These are phyloP conservation scores for Tricholoma hemisulphureum DNA, from an alignment of 768 basidiomycete species.

Conservation along the genomic window DNA sequence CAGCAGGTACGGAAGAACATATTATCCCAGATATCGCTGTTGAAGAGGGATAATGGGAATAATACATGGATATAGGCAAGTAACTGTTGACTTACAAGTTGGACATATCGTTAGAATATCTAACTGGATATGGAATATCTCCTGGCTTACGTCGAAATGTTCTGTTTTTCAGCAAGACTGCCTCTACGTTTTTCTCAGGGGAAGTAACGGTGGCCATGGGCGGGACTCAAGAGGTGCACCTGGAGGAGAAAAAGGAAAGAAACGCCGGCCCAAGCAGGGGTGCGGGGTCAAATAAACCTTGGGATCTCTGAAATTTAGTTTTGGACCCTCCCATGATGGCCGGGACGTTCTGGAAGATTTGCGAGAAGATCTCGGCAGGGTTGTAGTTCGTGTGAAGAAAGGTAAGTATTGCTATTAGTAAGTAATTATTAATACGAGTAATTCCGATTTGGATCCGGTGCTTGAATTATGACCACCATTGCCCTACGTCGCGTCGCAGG, in stretches of 20 bases:
- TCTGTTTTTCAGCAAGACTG: constrained; percentile 39
- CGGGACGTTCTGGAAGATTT: constrained; percentile 12
- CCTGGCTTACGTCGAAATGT: constrained; percentile 45
- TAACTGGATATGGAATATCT: constrained; percentile 55
- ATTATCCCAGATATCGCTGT: constrained; percentile 70
- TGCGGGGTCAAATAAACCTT: constrained; percentile 11
- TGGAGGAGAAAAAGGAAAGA: constrained; percentile 13
- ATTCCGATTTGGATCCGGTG: not conserved
- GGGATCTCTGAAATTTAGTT: constrained; percentile 20
- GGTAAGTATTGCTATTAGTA: not conserved
- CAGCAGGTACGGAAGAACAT: constrained; percentile 57
- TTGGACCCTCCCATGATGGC: constrained; percentile 26
- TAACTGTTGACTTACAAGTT: constrained; percentile 48
- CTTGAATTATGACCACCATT: constrained; percentile 35
- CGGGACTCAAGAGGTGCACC: constrained; percentile 2
- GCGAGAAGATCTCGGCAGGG: constrained; percentile 13
- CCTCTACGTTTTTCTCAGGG: constrained; percentile 46
- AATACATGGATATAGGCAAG: not conserved
- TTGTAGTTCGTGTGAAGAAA: constrained; percentile 15
- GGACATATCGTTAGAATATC: constrained; percentile 46
- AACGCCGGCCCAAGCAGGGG: constrained; percentile 5
- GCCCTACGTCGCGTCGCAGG: constrained; percentile 39
- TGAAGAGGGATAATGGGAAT: constrained; percentile 6
- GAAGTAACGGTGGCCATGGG: constrained; percentile 22
- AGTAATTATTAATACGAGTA: too few species aligned